Base-by-base conservation (phyloP, 2,329 filamentous ascomycete species). In the Cercospora sesami region DNA sequence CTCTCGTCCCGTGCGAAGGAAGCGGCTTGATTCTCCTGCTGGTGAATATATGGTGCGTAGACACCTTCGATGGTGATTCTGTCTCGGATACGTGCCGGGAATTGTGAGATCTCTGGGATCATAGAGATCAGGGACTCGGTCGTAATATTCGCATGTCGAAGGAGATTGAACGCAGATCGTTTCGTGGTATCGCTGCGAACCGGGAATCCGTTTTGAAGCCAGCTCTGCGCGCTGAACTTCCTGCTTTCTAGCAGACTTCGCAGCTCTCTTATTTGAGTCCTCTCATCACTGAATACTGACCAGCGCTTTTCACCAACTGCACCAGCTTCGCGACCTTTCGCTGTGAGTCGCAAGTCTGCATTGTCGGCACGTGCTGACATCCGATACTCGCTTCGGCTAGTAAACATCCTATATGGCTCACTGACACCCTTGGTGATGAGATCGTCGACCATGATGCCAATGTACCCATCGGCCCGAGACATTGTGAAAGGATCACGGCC, bases 401-500 rank as follows among this genome's bases (percentile, higher is more conserved):
- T 99, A 82, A 99, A 99, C 94, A 99, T 98, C 73, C 95, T 89
- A 80, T 99, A 99, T 1, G 95, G 95, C 78, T 99, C 95, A 2
- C 91, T 94, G 31, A 99, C 95, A 59, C 95, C 95, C 80, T 97
- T 98, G 23, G 94, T 98, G 76, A 96, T 90, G 42, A 99, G 87
- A 78, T 99, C 95, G 80, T 99, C 95, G 75, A 99, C 94, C 93
- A 99, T 97, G 81, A 99, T 91, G 73, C 95, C 95, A 76, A 99
- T 98, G 79, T 97, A 99, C 12, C 93, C 93, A 79, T 99, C 94
- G 1, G 91, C 90, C 71, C 95, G 87, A 7, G 89, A 89, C 31
- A 99, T 82, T 0, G 86, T 86, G 69, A 96, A 84, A 0, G 89
- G 85, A 1, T 84, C 79, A 67, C 90, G 87, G 1, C 86, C 86